Evolutionary conservation across 768 basidiomycete species (phyloP), one percentile per base, ranked within the genome.

Genomic region (Antrodiella citrinella): DNA sequence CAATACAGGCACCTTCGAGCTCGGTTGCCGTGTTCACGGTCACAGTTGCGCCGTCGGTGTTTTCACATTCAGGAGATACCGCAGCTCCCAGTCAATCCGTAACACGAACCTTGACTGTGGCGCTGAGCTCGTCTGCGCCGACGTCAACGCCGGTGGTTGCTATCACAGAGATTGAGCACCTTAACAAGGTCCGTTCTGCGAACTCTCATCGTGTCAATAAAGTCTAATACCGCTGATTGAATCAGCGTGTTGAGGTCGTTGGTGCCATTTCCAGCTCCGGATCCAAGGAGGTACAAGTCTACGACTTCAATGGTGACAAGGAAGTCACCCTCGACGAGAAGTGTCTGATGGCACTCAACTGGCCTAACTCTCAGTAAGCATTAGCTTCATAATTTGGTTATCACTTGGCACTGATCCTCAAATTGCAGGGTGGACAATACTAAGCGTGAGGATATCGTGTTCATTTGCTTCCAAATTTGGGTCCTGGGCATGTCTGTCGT

Each of bases 401-500:
- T 25, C 18, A 5, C 43, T 21, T 43, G 42, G 45, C 42, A 26
- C 41, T 46, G 4, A 19, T 38, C 24, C 15, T 19, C 18, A 38
- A 10, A 18, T 38, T 24, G 21, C 54, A 89, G 86, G 20, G 72
- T 91, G 47, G 70, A 70, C 47, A 77, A 86, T 60, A 87, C 85
- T 23, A 77, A 85, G 62, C 81, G 87, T 22, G 86, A 89, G 59
- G 88, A 91, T 62, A 66, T 86, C 51, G 75, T 82, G 10, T 89
- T 89, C 65, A 80, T 90, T 38, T 72, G 74, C 4, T 91, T 89
- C 68, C 85, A 90, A 56, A 67, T 86, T 49, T 91, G 88, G 87
- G 80, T 87, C 4, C 69, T 88, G 13, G 84, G 82, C 24, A 84
- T 88, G 81, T 86, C 85, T 10, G 50, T 83, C 23, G 82, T 86